These are phyloP conservation scores for Trichophaea hybrida DNA, from an alignment of 2,329 filamentous ascomycete species.

Conservation along the genomic window DNA sequence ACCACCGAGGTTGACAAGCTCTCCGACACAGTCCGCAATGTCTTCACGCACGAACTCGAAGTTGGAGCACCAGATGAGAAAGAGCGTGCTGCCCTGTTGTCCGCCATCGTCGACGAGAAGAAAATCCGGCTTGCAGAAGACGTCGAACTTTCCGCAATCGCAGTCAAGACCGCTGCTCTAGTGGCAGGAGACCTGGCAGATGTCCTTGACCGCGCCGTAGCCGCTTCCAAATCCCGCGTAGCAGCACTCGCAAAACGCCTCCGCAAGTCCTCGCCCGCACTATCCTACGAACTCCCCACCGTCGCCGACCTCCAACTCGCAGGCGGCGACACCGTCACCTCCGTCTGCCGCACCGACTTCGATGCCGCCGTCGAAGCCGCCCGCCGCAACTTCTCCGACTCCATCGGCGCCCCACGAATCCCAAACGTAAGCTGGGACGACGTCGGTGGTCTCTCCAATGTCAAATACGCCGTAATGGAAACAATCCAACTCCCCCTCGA, in stretches of 20 bases:
- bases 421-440: slow-evolving; percentile 95
- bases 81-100: slow-evolving; percentile 77
- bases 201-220: slow-evolving; percentile 76
- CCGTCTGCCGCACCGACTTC: slow-evolving; percentile 69
- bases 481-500: slow-evolving; percentile 90
- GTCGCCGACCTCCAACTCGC: slow-evolving; percentile 76
- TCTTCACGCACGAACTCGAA: slow-evolving; percentile 93
- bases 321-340: slow-evolving; percentile 58
- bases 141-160: slow-evolving; percentile 70
- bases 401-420: slow-evolving; percentile 94
- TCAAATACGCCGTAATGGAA: slow-evolving; percentile 94
- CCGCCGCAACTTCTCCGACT: slow-evolving; percentile 93
- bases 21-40: slow-evolving; percentile 63
- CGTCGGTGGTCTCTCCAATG: slow-evolving; percentile 79
- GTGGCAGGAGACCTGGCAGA: slow-evolving; percentile 91
- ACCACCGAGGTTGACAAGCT: slow-evolving; percentile 93
- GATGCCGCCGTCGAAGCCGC: slow-evolving; percentile 89
- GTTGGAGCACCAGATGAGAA: slow-evolving; percentile 84
- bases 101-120: slow-evolving; percentile 59
- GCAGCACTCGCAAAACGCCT: slow-evolving; percentile 49
- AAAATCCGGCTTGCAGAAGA: slow-evolving; percentile 65
- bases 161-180: slow-evolving; percentile 86
- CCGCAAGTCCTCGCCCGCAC: slow-evolving; percentile 22
- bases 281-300: slow-evolving; percentile 36
- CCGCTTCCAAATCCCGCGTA: slow-evolving; percentile 61